Conservation (phyloP, 2,329 filamentous ascomycete genomes). For the Sporothrix globosa region DNA sequence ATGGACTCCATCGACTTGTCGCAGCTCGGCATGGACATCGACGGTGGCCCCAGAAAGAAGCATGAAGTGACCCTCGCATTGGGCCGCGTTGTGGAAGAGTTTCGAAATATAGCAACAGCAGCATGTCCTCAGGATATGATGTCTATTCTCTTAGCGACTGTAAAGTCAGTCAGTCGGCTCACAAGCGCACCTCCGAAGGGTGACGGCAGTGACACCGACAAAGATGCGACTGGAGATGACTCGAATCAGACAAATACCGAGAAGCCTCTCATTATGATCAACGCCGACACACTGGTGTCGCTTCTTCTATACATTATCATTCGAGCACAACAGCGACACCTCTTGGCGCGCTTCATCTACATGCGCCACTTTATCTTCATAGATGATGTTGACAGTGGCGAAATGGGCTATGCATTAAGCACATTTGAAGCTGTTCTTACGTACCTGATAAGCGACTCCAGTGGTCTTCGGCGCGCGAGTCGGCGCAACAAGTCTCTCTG, state of each 20-base stretch:
- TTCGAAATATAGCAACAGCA: constrained; percentile 78
- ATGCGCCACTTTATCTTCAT: constrained; percentile 98
- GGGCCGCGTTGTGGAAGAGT: constrained; percentile 79
- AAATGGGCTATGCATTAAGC: constrained; percentile 93
- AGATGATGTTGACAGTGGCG: constrained; percentile 93
- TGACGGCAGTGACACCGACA: not conserved
- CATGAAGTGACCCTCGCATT: constrained; percentile 78
- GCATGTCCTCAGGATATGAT: constrained; percentile 89
- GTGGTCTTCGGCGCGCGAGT: constrained; percentile 79
- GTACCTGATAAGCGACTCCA: constrained; percentile 83
- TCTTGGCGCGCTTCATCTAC: constrained; percentile 88
- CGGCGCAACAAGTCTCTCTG: constrained; percentile 83
- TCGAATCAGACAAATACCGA: constrained; percentile 43
- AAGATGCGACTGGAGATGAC: not conserved
- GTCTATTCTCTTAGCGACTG: constrained; percentile 73
- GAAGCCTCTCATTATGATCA: constrained; percentile 63
- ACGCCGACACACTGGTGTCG: constrained; percentile 92
- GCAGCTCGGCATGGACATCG: constrained; percentile 86
- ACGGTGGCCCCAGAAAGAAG: constrained; percentile 76
- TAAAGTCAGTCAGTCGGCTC: constrained; percentile 78
- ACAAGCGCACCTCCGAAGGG: constrained; percentile 47
- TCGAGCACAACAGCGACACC: constrained; percentile 79
- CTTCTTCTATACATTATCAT: constrained; percentile 91
- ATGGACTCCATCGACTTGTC: constrained; percentile 95
- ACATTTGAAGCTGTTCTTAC: constrained; percentile 93